Evolutionary conservation across 2,329 filamentous ascomycete genomes (phyloP).

Genomic region (Mycocentrospora acerina): DNA sequence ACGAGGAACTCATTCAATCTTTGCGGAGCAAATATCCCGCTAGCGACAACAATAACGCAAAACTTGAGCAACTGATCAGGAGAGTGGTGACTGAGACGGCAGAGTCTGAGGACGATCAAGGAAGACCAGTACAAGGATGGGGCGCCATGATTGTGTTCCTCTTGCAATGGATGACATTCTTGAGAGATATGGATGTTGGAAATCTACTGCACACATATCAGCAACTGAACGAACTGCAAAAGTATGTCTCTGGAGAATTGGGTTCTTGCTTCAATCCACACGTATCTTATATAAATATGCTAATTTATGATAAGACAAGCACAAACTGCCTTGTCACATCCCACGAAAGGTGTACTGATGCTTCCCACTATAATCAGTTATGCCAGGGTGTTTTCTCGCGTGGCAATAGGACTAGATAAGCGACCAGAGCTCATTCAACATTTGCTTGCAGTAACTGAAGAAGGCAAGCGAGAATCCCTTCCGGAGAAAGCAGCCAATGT

Average conservation of each 20-base stretch:
- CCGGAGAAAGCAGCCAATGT: slow-evolving; percentile 87
- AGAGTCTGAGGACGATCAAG: slow-evolving; percentile 61
- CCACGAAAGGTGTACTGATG: slow-evolving; percentile 76
- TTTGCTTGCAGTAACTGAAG: slow-evolving; percentile 59
- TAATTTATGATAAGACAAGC: slow-evolving; percentile 59
- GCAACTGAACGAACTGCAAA: slow-evolving; percentile 70
- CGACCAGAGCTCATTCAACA: slow-evolving; percentile 74
- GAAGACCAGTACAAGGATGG: slow-evolving; percentile 62
- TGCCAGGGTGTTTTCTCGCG: slow-evolving; percentile 74
- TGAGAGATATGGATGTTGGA: slow-evolving; percentile 76
- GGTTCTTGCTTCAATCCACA: too few relatives aligned
- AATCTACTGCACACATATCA: slow-evolving; percentile 76
- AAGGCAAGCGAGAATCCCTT: slow-evolving; percentile 72
- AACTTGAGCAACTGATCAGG: slow-evolving; percentile 27
- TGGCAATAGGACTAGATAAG: slow-evolving; percentile 82
- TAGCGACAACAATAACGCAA: slow-evolving; percentile 16
- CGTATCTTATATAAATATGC: background rate
- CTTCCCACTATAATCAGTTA: slow-evolving; percentile 82
- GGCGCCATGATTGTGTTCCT: slow-evolving; percentile 76
- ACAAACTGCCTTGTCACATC: slow-evolving; percentile 77
- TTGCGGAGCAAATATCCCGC: slow-evolving; percentile 27
- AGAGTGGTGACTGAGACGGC: slow-evolving; percentile 44
- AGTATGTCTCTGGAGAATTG: slow-evolving; percentile 58
- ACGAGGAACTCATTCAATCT: slow-evolving; percentile 30
- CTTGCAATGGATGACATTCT: slow-evolving; percentile 76